Evolutionary conservation across 208 protist genomes (phyloP), one percentile per base, ranked within the genome.

Genomic region (Trypanosoma theileri): DNA sequence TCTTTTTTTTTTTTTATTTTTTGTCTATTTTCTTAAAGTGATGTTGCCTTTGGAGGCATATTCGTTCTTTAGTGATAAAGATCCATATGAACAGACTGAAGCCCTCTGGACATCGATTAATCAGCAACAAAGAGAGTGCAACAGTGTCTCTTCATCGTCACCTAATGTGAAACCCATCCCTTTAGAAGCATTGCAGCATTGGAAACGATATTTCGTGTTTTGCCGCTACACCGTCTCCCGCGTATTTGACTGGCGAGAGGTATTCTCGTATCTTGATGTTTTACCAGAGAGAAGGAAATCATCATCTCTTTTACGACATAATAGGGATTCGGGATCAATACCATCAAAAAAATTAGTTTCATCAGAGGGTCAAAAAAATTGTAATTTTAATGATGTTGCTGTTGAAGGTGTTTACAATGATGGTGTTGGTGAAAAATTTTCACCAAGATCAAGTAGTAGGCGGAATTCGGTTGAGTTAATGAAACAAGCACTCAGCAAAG

Each of bases 221-320:
- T 75, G 70, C 19, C 19, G 59, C 9, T 52, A 13, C 19, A 31
- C 45, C 14, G 11, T 75, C 59, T 6, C 35, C 13, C 45, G 44
- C 13, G 13, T 64, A 41, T 35, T 75, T 50, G 61, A 75, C 41
- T 75, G 70, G 70, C 11, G 70, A 13, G 70, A 75, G 3, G 57
- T 69, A 19, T 65, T 75, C 28, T 45, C 31, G 10, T 75, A 64
- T 45, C 42, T 66, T 14, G 9, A 31, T 35, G 28, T 8, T 35
- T 35, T 35, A 35, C 28, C 28, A 35, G 28, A 35, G 28, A 35
- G 4, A 35, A 6, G 1, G 6, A 35, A 35, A 35, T 35, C 28
- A 40, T 26, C 58, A 24, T n/a, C 58, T 4, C 41, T 59, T 14
- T 8, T 4, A 44, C 28, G 28, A 35, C 4, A 35, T 35, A 2